Evolutionary conservation across 495 filamentous ascomycete genomes (phyloP), one percentile per base, ranked within the genome.

Genomic region (Penicillium robsamsonii): DNA sequence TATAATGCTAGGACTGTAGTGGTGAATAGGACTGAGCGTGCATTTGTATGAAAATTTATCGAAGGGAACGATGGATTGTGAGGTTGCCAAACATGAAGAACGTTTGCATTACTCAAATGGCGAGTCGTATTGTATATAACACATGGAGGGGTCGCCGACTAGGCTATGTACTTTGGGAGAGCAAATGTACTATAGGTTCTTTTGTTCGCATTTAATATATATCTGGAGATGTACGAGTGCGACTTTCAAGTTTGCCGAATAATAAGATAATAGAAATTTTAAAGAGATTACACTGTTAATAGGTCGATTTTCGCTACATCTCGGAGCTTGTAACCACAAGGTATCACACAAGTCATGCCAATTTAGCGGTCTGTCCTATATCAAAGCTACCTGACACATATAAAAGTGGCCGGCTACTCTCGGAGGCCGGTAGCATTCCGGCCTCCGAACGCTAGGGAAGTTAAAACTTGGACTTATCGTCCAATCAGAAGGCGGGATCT

Each of bases 371-470:
- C 33, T 31, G 49, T 15, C 24, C n/a, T 22, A 52, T 52, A 52
- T 52, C 50, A 42, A 43, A 52, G 4, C 15, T 2, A 12, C 37
- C 50, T 10, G 27, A 15, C n/a, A n/a, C 22, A 52, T 38, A 46
- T 29, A 22, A 50, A 50, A 5, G 31, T 40, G 61, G 49, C 61
- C 75, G 75, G 75, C 50, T 76, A 77, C 63, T 63, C 53, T 53
- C 75, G 75, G 75, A 75, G 74, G 74, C 74, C 74, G 71, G 73
- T 50, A 60, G 50, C 61, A 74, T 75, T 74, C 73, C 74, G 75
- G 74, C 73, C 72, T 74, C 66, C 31, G 61, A 50, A 55, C 57
- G 62, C 69, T 72, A 73, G 50, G 33, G 67, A 70, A 71, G 64
- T 53, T 53, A 64, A 71, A 71, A 63, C 24, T 25, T 8, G n/a